Evolutionary conservation across 495 filamentous ascomycete species (phyloP).

Genomic region (Aspergillus egyptiacus): DNA sequence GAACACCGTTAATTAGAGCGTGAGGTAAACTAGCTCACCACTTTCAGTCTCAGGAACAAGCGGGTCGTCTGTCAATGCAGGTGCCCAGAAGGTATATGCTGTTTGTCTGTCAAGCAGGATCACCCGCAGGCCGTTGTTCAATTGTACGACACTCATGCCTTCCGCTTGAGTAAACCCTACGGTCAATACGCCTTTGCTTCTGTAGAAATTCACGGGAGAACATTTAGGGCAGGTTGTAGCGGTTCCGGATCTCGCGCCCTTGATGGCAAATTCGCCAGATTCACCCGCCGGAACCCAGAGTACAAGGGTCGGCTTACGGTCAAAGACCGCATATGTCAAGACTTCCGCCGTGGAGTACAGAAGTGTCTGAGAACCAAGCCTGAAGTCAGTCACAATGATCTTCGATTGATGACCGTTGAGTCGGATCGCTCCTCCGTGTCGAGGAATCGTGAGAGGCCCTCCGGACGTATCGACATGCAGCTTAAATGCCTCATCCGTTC

Average conservation of each 20-base stretch:
- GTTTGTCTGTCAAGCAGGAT: slow-evolving; percentile 46
- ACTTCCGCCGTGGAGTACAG: slow-evolving; percentile 59
- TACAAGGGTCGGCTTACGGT: slow-evolving; percentile 42
- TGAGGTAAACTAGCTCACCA: slow-evolving; percentile 24
- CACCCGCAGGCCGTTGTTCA: slow-evolving; percentile 39
- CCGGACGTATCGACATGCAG: slow-evolving; percentile 49
- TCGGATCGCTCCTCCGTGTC: slow-evolving; percentile 32
- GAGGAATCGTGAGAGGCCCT: slow-evolving; percentile 43
- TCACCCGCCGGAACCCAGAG: slow-evolving; percentile 52
- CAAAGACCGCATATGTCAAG: slow-evolving; percentile 45
- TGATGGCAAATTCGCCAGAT: slow-evolving; percentile 48
- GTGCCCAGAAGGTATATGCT: slow-evolving; percentile 53
- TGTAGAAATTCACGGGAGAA: slow-evolving; percentile 35
- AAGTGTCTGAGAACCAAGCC: slow-evolving; percentile 42
- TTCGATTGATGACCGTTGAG: slow-evolving; percentile 57
- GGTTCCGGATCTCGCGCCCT: slow-evolving; percentile 37
- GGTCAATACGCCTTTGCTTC: slow-evolving; percentile 28
- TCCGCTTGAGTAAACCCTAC: slow-evolving; percentile 38
- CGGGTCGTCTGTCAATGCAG: slow-evolving; percentile 47
- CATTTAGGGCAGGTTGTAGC: slow-evolving; percentile 27
- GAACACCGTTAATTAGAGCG: neutral
- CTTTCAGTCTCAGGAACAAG: slow-evolving; percentile 39
- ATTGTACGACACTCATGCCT: slow-evolving; percentile 43
- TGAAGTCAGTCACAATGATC: slow-evolving; percentile 55
- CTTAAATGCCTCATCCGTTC: slow-evolving; percentile 44